Percentiles rank a stretch among this genome's conserved stretches.
Conservation (phyloP, 208 protist genomes). For the Trypanosoma theileri region DNA sequence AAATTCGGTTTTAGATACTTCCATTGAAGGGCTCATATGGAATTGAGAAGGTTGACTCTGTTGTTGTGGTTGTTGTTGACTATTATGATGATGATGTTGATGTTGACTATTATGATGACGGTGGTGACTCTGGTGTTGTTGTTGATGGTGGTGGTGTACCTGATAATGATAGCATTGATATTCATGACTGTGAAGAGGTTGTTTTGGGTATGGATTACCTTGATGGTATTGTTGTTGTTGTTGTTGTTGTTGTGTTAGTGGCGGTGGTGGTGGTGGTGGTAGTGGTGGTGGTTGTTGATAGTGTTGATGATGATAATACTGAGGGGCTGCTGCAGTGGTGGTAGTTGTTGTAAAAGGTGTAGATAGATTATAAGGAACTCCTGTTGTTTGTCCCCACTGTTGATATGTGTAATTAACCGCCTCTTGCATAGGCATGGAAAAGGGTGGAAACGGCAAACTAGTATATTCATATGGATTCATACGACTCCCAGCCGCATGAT, state of each 20-base stretch:
- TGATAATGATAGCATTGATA: constrained; percentile 14
- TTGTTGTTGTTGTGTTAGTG: constrained; percentile 18
- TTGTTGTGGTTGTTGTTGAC: constrained; percentile 23
- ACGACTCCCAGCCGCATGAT: not conserved
- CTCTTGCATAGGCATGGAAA: not conserved
- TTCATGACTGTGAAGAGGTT: constrained; percentile 6
- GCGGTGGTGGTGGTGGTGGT: constrained; percentile 6
- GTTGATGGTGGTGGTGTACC: constrained; percentile 8
- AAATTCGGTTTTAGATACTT: not conserved
- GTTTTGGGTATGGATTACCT: constrained; percentile 3
- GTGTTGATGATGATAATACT: constrained; percentile 18
- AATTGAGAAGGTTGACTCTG: too few relatives aligned
- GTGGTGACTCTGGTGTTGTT: constrained; percentile 32
- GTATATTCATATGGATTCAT: constrained; percentile 8
- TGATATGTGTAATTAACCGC: not conserved
- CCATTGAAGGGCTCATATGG: too few relatives aligned
- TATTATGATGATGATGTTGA: constrained; percentile 24
- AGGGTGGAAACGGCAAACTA: not conserved
- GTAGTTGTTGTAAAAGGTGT: constrained; percentile 4
- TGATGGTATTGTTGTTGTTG: constrained; percentile 19
- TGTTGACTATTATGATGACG: constrained; percentile 26
- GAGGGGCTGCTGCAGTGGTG: not conserved
- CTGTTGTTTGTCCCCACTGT: not conserved
- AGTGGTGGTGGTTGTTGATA: not conserved
- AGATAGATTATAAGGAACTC: not conserved